Evolutionary conservation across 2,329 filamentous ascomycete genomes (phyloP), one percentile per base, ranked within the genome.

Genomic region (Colletotrichum musicola): DNA sequence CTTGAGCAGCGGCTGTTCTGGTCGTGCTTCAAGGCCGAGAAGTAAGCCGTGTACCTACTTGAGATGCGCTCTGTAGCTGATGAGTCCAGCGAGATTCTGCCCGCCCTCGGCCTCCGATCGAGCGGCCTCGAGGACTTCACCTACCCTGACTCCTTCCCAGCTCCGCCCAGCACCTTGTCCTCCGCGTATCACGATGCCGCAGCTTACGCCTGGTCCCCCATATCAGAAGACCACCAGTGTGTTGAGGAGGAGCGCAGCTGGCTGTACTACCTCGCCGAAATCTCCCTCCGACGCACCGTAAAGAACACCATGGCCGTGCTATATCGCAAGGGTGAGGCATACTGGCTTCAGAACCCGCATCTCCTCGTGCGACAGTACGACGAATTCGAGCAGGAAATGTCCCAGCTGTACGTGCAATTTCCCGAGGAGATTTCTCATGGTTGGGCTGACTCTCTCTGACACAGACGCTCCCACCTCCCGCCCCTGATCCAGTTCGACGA

Each of bases 201-300:
- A 27, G 56, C 47, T 20, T 49, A 50, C 42, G 51, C 44, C 7
- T 40, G 40, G 54, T 50, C 62, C 25, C 62, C 42, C 13, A 56
- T 42, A 30, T 56, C 62, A 9, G 42, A 47, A n/a, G 44, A 56
- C 14, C 18, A 64, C 27, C 40, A 62, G 30, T 50, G 64, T 62
- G 70, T 71, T 0, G 78, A 81, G 4, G 80, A 83, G 60, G 83
- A 87, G 71, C 79, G 83, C 35, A 84, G 84, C 0, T 84, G 84
- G 0, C 78, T 86, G 0, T 86, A 86, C 72, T 86, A 87, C 58
- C 77, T 87, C 2, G 84, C 84, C 2, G 86, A 84, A 38, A 85
- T 87, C 40, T 85, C 81, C 4, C 84, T 85, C 77, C 77, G 84
- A 0, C 77, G 83, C 6, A 74, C 72, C 5, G 62, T 75, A 1